Evolutionary conservation across 2,329 filamentous ascomycete species (phyloP).

Genomic region (Fusarium penzigii): DNA sequence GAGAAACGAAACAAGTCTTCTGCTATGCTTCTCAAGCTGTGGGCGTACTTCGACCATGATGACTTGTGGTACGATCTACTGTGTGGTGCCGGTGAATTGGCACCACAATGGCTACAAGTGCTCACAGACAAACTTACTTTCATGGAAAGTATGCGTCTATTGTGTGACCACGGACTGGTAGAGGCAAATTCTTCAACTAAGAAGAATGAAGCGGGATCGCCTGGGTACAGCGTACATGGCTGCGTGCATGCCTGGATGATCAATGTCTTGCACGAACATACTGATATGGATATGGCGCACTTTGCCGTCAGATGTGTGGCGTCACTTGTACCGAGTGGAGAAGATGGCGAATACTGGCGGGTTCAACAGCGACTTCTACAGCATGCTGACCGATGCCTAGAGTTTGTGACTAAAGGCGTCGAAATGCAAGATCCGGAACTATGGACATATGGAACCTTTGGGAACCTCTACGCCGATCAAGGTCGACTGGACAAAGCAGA

Average conservation of each 20-base stretch:
- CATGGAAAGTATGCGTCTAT: no score
- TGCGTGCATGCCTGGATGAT: conserved; percentile 37
- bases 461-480: conserved; percentile 21
- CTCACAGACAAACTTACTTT: no score
- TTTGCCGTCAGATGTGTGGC: conserved; percentile 11
- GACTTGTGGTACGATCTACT: conserved; percentile 49
- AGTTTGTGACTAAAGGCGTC: not conserved
- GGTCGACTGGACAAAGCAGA: conserved; percentile 22
- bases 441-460: conserved; percentile 12
- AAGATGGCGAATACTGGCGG: conserved; percentile 9
- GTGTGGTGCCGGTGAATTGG: conserved; percentile 10
- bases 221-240: conserved; percentile 35
- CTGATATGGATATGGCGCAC: not conserved
- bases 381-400: conserved; percentile 20
- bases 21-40: conserved; percentile 40
- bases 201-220: conserved; percentile 10
- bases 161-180: no score
- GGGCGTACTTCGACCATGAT: conserved; percentile 45
- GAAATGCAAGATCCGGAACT: conserved; percentile 1
- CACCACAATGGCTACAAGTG: no score
- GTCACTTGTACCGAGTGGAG: conserved; percentile 7
- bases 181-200: no score
- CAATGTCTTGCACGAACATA: conserved; percentile 26
- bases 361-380: conserved; percentile 20
- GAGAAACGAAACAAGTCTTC: conserved; percentile 20